Evolutionary conservation across 768 basidiomycete genomes (phyloP).

Genomic region (Favolaschia claudopus): DNA sequence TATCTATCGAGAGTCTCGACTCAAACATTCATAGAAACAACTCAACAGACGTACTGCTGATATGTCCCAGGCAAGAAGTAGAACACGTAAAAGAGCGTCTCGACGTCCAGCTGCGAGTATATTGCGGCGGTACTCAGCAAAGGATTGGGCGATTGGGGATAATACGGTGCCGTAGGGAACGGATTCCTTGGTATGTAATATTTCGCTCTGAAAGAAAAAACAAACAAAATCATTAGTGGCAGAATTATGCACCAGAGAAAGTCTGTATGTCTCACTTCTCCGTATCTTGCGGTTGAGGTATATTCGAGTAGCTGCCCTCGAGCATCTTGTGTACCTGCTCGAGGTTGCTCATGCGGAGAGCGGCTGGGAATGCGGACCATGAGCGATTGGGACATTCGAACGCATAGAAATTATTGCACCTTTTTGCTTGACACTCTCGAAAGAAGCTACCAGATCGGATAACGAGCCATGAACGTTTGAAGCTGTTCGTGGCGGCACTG

Average conservation of each 20-base stretch:
- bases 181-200: constrained; percentile 97
- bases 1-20: constrained; percentile 57
- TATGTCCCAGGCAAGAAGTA: constrained; percentile 98
- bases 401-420: constrained; percentile 54
- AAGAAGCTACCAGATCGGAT: constrained; percentile 92
- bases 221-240: constrained; percentile 16
- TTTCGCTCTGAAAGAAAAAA: constrained; percentile 88
- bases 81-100: constrained; percentile 98
- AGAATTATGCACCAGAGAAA: constrained; percentile 11
- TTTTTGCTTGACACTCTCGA: constrained; percentile 96
- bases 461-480: constrained; percentile 78
- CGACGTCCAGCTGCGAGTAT: constrained; percentile 92
- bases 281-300: constrained; percentile 93
- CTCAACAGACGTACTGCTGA: constrained; percentile 76
- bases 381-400: constrained; percentile 12
- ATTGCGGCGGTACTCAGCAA: constrained; percentile 83
- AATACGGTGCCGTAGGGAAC: constrained; percentile 89
- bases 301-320: constrained; percentile 87
- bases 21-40: constrained; percentile 9
- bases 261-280: constrained; percentile 73
- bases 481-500: constrained; percentile 49
- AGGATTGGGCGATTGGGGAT: constrained; percentile 88
- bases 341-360: constrained; percentile 86
- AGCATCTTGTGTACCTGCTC: constrained; percentile 93
- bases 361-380: constrained; percentile 48